phyloP scores from a whole-genome alignment of 2,329 filamentous ascomycete species.

The Alternaria ventricosa region DNA sequence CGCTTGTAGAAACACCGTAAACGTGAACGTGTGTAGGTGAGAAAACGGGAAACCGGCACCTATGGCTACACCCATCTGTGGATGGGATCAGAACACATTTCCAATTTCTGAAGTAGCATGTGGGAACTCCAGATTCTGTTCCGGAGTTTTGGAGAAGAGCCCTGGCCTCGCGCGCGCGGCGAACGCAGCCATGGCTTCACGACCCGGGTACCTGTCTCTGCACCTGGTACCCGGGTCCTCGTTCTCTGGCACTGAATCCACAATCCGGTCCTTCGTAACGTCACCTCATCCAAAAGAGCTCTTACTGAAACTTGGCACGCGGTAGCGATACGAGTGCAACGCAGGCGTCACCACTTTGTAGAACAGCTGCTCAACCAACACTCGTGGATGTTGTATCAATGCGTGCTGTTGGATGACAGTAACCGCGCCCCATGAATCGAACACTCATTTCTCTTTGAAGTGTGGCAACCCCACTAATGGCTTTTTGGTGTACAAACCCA shows the following conservation, averaged over 20 bases:
- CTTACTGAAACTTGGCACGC: neutral
- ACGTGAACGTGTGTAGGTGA: neutral
- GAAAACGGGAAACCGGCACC: neutral
- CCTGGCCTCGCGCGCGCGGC: neutral
- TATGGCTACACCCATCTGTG: neutral
- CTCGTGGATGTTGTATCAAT: constrained; percentile 5
- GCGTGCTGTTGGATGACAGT: constrained; percentile 15
- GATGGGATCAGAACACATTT: neutral
- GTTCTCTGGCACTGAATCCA: neutral
- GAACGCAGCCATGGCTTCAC: neutral
- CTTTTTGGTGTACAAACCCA: neutral
- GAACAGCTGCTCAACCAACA: neutral
- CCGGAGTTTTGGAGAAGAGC: neutral
- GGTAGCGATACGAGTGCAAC: constrained; percentile 12
- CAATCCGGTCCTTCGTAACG: neutral
- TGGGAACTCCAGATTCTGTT: neutral
- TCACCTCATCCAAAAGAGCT: neutral
- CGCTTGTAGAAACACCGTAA: neutral
- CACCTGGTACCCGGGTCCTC: constrained; percentile 1
- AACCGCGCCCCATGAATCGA: constrained; percentile 3
- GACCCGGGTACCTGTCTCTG: neutral
- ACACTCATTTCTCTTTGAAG: neutral
- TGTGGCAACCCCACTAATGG: neutral
- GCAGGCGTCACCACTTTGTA: constrained; percentile 4
- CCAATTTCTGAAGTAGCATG: neutral